Evolutionary conservation across 441 rosid species (phyloP).

Genomic region (Erysimum cheiri): DNA sequence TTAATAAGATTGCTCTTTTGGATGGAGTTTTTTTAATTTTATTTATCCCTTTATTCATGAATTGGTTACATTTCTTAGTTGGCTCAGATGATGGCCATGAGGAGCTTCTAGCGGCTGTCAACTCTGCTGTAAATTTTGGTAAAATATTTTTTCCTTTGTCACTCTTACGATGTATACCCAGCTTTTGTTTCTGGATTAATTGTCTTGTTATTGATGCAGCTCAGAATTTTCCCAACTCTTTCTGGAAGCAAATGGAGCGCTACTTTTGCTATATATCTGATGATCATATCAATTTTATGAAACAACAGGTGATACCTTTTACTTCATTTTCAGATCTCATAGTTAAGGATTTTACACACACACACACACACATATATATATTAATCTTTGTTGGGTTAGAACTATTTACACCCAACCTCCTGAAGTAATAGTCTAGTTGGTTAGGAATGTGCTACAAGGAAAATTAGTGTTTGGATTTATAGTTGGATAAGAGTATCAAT

Average conservation of each 20-base stretch:
- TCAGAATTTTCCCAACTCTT: constrained; percentile 57
- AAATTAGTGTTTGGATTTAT: neutral
- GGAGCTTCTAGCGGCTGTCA: constrained; percentile 93
- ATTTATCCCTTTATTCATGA: constrained; percentile 38
- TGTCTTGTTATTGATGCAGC: constrained; percentile 56
- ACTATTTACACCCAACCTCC: neutral
- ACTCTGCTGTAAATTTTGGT: constrained; percentile 73
- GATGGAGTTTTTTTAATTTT: constrained; percentile 3
- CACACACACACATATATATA: neutral
- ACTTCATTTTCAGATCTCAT: constrained; percentile 20
- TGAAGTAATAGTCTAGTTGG: constrained; percentile 25
- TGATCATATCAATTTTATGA: constrained; percentile 64
- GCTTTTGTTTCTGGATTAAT: constrained; percentile 34
- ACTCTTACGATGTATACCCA: constrained; percentile 28
- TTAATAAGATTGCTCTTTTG: constrained; percentile 28
- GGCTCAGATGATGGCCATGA: constrained; percentile 87
- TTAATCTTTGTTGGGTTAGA: constrained; percentile 18
- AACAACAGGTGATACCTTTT: constrained; percentile 66
- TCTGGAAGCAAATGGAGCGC: constrained; percentile 91
- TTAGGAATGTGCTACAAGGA: constrained; percentile 21
- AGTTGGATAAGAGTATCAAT: constrained; percentile 15
- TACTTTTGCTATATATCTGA: constrained; percentile 75
- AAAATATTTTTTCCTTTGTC: constrained; percentile 27
- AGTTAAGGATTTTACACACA: neutral
- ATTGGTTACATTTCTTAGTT: constrained; percentile 53